phyloP scores from a whole-genome alignment of 169 alveolate genomes.

The Plasmodium vinckei region DNA sequence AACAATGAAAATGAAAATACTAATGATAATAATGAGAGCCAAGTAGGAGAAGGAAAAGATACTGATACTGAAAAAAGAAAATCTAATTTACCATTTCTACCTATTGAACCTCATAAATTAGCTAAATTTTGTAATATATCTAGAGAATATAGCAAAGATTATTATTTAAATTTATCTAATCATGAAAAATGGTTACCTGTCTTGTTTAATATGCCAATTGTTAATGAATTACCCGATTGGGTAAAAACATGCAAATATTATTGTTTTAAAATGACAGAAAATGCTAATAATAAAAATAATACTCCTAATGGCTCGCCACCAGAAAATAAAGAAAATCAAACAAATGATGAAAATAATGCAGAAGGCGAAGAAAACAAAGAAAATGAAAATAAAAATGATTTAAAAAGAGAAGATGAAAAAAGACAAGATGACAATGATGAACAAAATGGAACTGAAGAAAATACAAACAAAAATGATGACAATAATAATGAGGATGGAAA shows the following conservation, averaged over 20 bases:
- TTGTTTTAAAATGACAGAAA: conserved; percentile 68
- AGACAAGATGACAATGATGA: conserved; percentile 21
- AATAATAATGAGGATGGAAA: conserved; percentile 1
- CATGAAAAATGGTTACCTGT: conserved; percentile 67
- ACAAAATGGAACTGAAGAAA: background rate
- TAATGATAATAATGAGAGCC: conserved; percentile 4
- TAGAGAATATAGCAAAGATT: conserved; percentile 67
- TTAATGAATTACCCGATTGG: conserved; percentile 71
- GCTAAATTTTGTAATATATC: conserved; percentile 76
- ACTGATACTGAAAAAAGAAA: conserved; percentile 1
- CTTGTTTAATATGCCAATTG: conserved; percentile 67
- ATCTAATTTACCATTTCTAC: conserved; percentile 53
- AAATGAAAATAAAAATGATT: background rate
- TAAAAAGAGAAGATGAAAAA: conserved; percentile 27
- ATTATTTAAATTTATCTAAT: conserved; percentile 24
- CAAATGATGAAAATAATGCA: background rate
- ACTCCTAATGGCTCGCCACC: background rate
- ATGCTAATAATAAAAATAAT: conserved; percentile 13
- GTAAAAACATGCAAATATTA: conserved; percentile 65
- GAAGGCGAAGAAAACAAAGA: conserved; percentile 6
- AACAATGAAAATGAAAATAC: background rate
- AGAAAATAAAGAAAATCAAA: background rate
- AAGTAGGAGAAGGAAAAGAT: background rate
- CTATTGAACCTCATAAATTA: conserved; percentile 76
- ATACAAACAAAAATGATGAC: conserved; percentile 3